Conservation (phyloP, 768 basidiomycete species). For the Boletus sensibilis region DNA sequence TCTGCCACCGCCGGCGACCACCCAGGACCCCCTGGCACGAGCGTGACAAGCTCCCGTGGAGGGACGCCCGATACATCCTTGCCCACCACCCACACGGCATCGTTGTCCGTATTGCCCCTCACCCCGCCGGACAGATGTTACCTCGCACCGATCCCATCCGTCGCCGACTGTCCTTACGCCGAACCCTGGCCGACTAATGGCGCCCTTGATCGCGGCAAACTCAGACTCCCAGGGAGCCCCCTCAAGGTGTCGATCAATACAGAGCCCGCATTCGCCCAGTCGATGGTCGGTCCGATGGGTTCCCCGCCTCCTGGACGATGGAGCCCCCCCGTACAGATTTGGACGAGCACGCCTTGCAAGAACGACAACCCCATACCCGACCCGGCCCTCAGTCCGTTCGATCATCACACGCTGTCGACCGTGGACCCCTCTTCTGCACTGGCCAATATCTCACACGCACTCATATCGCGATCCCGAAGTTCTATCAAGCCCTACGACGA, state of each 20-base stretch:
- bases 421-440: conserved; percentile 4
- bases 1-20: neutral
- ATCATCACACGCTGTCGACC: neutral
- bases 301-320: conserved; percentile 15
- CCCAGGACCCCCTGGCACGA: neutral
- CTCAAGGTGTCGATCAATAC: conserved; percentile 19
- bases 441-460: conserved; percentile 15
- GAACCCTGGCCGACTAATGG: conserved; percentile 20
- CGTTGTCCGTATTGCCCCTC: conserved; percentile 18
- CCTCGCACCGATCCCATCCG: conserved; percentile 15
- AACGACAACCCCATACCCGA: neutral
- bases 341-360: conserved; percentile 28
- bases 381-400: neutral
- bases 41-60: neutral
- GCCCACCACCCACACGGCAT: conserved; percentile 3
- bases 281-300: conserved; percentile 4
- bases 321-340: conserved; percentile 18
- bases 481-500: conserved; percentile 18
- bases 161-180: conserved; percentile 22
- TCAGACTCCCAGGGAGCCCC: conserved; percentile 17
- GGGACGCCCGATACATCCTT: conserved; percentile 13
- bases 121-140: conserved; percentile 27
- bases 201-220: conserved; percentile 8
- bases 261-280: neutral
- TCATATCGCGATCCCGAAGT: conserved; percentile 19